These are phyloP conservation scores for Phytophthora pini DNA, from an alignment of 352 stramenopile genomes.

Conservation along the genomic window DNA sequence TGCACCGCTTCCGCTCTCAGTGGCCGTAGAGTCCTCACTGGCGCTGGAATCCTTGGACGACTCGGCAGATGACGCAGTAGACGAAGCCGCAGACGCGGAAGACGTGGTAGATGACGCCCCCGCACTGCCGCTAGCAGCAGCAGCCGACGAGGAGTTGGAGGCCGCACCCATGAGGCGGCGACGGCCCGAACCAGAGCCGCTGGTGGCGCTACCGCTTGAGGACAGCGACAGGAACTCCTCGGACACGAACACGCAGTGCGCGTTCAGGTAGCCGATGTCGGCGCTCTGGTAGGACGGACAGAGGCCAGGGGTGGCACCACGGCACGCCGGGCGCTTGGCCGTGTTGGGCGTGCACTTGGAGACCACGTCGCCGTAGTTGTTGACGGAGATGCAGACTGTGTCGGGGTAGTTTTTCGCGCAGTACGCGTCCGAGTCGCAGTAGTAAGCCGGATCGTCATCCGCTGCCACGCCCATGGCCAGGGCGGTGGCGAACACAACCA, in stretches of 20 bases:
- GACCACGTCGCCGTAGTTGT: conserved; percentile 76
- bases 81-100: conserved; percentile 1
- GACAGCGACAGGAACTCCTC: conserved; percentile 49
- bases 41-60: conserved; percentile 15
- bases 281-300: conserved; percentile 83
- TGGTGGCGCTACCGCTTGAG: conserved; percentile 27
- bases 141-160: conserved; percentile 18
- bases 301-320: conserved; percentile 67
- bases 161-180: conserved; percentile 30
- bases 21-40: conserved; percentile 28
- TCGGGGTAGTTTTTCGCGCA: conserved; percentile 69
- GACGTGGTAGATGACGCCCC: conserved; percentile 9
- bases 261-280: conserved; percentile 78
- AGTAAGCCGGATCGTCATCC: conserved; percentile 48
- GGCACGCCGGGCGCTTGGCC: conserved; percentile 73
- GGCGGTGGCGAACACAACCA: conserved; percentile 41
- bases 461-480: conserved; percentile 36
- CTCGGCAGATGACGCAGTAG: conserved; percentile 3
- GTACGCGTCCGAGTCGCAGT: conserved; percentile 73
- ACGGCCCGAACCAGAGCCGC: conserved; percentile 19
- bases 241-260: conserved; percentile 84
- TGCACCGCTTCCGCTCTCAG: conserved; percentile 32
- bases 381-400: conserved; percentile 81
- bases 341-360: conserved; percentile 89
- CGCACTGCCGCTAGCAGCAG: conserved; percentile 15